These are phyloP conservation scores for Meyerozyma guilliermondii DNA, from an alignment of 1,139 yeast genomes.

Conservation along the genomic window DNA sequence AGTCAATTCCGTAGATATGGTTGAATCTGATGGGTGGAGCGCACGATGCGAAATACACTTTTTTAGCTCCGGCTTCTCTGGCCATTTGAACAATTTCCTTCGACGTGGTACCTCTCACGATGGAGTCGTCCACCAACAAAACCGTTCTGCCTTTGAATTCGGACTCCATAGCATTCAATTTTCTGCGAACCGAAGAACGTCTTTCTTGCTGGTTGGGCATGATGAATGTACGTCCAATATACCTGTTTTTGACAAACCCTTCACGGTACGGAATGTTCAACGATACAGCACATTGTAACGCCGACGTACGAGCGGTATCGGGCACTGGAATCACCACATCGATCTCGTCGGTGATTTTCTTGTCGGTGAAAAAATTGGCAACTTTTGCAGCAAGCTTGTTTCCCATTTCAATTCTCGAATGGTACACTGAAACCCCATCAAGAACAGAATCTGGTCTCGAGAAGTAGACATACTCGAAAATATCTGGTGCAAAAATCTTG, in stretches of 20 bases:
- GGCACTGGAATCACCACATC: slow-evolving; percentile 98
- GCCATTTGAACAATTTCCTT: slow-evolving; percentile 97
- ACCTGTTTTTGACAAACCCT: slow-evolving; percentile 94
- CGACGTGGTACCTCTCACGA: slow-evolving; percentile 96
- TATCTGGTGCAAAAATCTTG: slow-evolving; percentile 82
- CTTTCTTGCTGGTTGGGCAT: slow-evolving; percentile 98
- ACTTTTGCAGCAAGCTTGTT: slow-evolving; percentile 77
- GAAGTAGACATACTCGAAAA: slow-evolving; percentile 94
- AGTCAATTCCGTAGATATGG: slow-evolving; percentile 95
- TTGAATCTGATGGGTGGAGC: slow-evolving; percentile 95
- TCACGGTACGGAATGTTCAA: slow-evolving; percentile 85
- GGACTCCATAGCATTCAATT: slow-evolving; percentile 91
- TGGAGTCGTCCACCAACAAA: slow-evolving; percentile 92
- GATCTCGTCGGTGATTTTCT: slow-evolving; percentile 51
- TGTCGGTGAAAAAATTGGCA: slow-evolving; percentile 39
- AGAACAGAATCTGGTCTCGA: slow-evolving; percentile 96
- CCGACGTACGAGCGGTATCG: slow-evolving; percentile 93
- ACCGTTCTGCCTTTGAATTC: slow-evolving; percentile 86
- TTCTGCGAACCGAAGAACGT: slow-evolving; percentile 88
- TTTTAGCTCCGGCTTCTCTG: slow-evolving; percentile 92
- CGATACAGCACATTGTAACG: slow-evolving; percentile 83
- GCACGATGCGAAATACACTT: slow-evolving; percentile 92
- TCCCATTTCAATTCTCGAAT: slow-evolving; percentile 94
- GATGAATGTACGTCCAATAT: slow-evolving; percentile 95
- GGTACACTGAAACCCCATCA: slow-evolving; percentile 93